Conservation (phyloP, 805 yeast genomes). For the Kuraishia cidri region DNA sequence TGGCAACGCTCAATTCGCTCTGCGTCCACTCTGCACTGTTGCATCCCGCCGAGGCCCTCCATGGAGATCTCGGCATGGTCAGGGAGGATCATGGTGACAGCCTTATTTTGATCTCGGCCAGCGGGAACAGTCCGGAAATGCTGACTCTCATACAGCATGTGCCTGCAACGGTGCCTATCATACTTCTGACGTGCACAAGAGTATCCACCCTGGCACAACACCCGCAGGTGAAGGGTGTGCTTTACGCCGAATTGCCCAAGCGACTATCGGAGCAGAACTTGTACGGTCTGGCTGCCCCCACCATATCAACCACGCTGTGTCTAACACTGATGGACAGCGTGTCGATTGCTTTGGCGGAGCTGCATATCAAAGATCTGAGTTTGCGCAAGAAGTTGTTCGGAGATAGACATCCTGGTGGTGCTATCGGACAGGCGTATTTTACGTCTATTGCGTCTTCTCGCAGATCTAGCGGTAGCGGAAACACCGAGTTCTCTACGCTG, state of each 20-base stretch:
- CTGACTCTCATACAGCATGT: constrained; percentile 47
- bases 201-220: constrained; percentile 44
- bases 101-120: constrained; percentile 61
- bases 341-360: constrained; percentile 63
- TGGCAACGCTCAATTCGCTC: constrained; percentile 76
- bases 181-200: constrained; percentile 56
- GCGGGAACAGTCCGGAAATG: constrained; percentile 81
- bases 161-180: constrained; percentile 39
- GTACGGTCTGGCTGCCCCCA: constrained; percentile 84
- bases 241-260: constrained; percentile 56
- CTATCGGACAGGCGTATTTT: constrained; percentile 54
- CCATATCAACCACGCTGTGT: constrained; percentile 73
- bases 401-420: constrained; percentile 84
- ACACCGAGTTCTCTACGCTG: constrained; percentile 1
- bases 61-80: constrained; percentile 79
- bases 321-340: constrained; percentile 73
- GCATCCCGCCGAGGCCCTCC: constrained; percentile 85
- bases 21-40: constrained; percentile 58
- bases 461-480: constrained; percentile 1
- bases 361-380: constrained; percentile 46
- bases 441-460: neutral
- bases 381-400: constrained; percentile 52
- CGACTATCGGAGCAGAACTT: constrained; percentile 48
- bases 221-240: constrained; percentile 38
- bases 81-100: constrained; percentile 44